Evolutionary conservation across 495 filamentous ascomycete species (phyloP).

Genomic region (Corynascus novoguineensis): DNA sequence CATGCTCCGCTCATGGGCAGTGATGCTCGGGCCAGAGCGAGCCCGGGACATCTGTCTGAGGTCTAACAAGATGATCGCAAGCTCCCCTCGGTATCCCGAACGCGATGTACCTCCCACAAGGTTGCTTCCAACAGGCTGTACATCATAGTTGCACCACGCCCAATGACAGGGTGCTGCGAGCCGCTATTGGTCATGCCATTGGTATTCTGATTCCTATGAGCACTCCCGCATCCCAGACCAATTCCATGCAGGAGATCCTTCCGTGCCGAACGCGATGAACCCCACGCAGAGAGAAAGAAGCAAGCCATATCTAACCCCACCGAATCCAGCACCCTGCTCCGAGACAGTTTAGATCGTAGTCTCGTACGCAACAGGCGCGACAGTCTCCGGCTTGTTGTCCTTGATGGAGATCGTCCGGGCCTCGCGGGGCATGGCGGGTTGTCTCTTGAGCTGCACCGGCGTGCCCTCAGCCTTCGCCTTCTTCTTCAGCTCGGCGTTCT

Average conservation of each 20-base stretch:
- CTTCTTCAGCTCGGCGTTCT: conserved; percentile 84
- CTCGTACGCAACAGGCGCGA: conserved; percentile 90
- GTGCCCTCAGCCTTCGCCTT: conserved; percentile 85
- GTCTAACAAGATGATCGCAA: background rate
- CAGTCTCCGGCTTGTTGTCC: conserved; percentile 81
- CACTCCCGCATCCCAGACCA: conserved; percentile 37
- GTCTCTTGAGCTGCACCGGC: conserved; percentile 86
- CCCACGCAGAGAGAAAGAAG: conserved; percentile 35
- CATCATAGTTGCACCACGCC: conserved; percentile 15
- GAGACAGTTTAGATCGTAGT: conserved; percentile 77
- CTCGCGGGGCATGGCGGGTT: conserved; percentile 72
- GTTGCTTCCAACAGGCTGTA: background rate
- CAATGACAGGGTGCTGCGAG: conserved; percentile 14
- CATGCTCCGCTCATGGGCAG: background rate
- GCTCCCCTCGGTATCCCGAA: background rate
- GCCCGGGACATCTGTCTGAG: conserved; percentile 9
- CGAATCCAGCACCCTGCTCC: conserved; percentile 17
- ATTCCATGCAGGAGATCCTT: conserved; percentile 34
- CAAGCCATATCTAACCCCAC: conserved; percentile 29
- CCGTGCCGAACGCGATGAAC: conserved; percentile 38
- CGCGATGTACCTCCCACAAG: background rate
- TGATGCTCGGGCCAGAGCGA: background rate
- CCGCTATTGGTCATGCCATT: conserved; percentile 33
- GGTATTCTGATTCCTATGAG: conserved; percentile 40
- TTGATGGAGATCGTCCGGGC: conserved; percentile 68